Evolutionary conservation across 805 yeast species (phyloP).

Genomic region (Torulaspora delbrueckii): DNA sequence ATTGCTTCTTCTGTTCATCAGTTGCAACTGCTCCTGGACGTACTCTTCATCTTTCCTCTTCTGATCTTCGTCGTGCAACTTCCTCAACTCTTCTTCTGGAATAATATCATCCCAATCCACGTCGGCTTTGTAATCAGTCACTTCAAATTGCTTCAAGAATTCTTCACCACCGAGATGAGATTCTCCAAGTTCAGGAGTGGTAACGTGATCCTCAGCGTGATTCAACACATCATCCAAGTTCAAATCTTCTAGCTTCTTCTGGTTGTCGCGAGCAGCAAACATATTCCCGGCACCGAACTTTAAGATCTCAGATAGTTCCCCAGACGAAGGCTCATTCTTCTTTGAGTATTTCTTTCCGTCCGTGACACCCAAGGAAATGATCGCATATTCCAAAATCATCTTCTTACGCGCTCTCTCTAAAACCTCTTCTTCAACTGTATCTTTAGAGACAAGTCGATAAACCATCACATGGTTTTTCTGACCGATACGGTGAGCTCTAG

Average conservation of each 20-base stretch:
- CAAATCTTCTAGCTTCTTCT: conserved; percentile 89
- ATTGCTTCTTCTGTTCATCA: conserved; percentile 76
- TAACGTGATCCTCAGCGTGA: conserved; percentile 95
- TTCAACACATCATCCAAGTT: conserved; percentile 92
- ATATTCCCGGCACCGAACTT: conserved; percentile 98
- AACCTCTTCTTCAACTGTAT: conserved; percentile 96
- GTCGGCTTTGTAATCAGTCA: conserved; percentile 96
- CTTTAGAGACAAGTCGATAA: conserved; percentile 94
- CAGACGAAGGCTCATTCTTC: conserved; percentile 70
- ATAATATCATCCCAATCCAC: conserved; percentile 99
- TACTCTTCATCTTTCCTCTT: conserved; percentile 80
- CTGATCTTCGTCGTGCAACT: conserved; percentile 87
- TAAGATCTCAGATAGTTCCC: conserved; percentile 85
- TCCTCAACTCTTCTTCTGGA: conserved; percentile 86
- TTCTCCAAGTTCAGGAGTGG: conserved; percentile 94
- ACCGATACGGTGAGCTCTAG: conserved; percentile 99
- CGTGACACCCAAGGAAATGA: conserved; percentile 91
- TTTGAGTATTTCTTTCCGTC: conserved; percentile 51
- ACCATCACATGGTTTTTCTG: conserved; percentile 98
- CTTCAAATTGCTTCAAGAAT: conserved; percentile 93
- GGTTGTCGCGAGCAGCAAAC: conserved; percentile 95
- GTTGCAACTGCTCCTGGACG: conserved; percentile 81
- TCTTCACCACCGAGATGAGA: conserved; percentile 98
- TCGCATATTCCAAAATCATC: conserved; percentile 97
- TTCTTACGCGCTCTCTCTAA: conserved; percentile 94